phyloP scores from a whole-genome alignment of 805 yeast genomes.

The Wickerhamiella shivajii region DNA sequence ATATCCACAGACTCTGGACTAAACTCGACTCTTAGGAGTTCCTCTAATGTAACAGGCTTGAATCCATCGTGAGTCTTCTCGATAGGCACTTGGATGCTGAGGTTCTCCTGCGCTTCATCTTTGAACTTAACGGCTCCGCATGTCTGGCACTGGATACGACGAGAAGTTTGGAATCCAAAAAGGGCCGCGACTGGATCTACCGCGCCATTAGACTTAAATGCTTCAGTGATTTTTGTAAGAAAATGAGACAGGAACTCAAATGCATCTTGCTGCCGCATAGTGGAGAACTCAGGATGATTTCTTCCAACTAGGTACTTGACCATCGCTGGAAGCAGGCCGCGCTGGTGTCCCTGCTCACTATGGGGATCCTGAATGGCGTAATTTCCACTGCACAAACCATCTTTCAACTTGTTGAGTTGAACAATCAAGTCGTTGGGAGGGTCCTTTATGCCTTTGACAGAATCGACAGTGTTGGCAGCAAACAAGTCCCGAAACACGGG shows the following conservation, averaged over 20 bases:
- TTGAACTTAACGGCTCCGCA: conserved; percentile 51
- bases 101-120: conserved; percentile 41
- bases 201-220: conserved; percentile 10
- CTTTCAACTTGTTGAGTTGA: conserved; percentile 65
- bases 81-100: conserved; percentile 45
- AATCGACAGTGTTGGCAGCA: conserved; percentile 19
- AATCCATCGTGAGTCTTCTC: conserved; percentile 35
- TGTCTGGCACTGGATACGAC: conserved; percentile 40
- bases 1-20: conserved; percentile 46
- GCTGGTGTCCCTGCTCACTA: conserved; percentile 34
- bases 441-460: conserved; percentile 25
- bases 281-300: conserved; percentile 66
- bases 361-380: conserved; percentile 41
- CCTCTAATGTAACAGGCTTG: conserved; percentile 34
- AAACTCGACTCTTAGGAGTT: conserved; percentile 34
- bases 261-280: conserved; percentile 90
- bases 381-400: conserved; percentile 63
- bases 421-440: conserved; percentile 51
- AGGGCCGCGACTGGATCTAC: conserved; percentile 33
- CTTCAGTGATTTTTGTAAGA: conserved; percentile 38
- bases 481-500: conserved; percentile 23
- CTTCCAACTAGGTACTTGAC: conserved; percentile 67
- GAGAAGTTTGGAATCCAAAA: conserved; percentile 52
- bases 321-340: conserved; percentile 62
- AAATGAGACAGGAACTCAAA: conserved; percentile 71